Percentiles rank a stretch among this genome's conserved stretches.
phyloP scores from a whole-genome alignment of 1,139 yeast species.

The Candida sojae region DNA sequence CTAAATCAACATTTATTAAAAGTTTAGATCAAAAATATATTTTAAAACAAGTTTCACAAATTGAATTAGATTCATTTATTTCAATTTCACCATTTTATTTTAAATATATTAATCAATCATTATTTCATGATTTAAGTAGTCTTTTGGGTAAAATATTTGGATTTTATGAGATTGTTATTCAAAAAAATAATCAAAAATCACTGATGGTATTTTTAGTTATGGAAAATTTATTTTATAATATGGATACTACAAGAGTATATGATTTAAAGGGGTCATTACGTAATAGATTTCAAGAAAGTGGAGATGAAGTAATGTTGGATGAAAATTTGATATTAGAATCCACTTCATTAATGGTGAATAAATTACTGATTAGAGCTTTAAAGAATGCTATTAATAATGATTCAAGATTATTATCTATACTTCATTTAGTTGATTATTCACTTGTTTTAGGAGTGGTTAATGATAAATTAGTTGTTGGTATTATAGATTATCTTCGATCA shows the following conservation, averaged over 20 bases:
- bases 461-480: slow-evolving; percentile 80
- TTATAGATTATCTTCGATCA: slow-evolving; percentile 92
- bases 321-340: slow-evolving; percentile 77
- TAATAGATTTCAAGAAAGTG: slow-evolving; percentile 94
- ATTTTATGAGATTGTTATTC: slow-evolving; percentile 47
- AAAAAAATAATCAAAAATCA: no score
- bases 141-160: slow-evolving; percentile 95
- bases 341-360: slow-evolving; percentile 50
- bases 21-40: slow-evolving; percentile 89
- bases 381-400: no score
- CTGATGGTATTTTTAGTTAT: slow-evolving; percentile 85
- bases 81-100: slow-evolving; percentile 96
- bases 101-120: slow-evolving; percentile 92
- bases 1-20: slow-evolving; percentile 91
- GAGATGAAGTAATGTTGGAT: slow-evolving; percentile 92
- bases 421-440: no score
- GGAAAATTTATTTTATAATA: slow-evolving; percentile 92
- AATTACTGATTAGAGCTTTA: slow-evolving; percentile 73
- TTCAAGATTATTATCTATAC: no score
- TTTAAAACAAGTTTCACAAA: slow-evolving; percentile 83
- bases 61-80: slow-evolving; percentile 91
- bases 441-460: slow-evolving; percentile 70
- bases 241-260: slow-evolving; percentile 82
- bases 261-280: slow-evolving; percentile 98
- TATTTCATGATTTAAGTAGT: slow-evolving; percentile 92